A percentile compares a stretch with the other conserved stretches of the same genome.
phyloP scores from a whole-genome alignment of 768 basidiomycete species.

The Leccinum barrowsii region DNA sequence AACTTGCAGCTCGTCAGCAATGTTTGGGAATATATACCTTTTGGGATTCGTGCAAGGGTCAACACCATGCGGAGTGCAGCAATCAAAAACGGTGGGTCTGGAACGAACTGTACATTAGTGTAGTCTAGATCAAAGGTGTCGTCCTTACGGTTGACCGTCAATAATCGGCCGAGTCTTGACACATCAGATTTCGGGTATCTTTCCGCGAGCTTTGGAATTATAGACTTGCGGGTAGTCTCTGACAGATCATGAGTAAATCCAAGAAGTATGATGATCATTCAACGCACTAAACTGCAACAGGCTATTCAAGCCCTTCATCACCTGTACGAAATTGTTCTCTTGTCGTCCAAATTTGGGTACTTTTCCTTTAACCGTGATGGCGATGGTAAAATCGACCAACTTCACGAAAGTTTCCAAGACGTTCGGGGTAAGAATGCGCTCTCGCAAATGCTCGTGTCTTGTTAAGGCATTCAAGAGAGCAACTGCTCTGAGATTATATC shows the following conservation, averaged over 20 bases:
- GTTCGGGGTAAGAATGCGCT: slow-evolving; percentile 13
- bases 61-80: slow-evolving; percentile 19
- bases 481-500: slow-evolving; percentile 17
- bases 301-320: slow-evolving; percentile 20
- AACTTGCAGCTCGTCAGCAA: neutral
- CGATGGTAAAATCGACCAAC: slow-evolving; percentile 13
- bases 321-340: slow-evolving; percentile 12
- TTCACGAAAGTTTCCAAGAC: slow-evolving; percentile 13
- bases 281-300: slow-evolving; percentile 17
- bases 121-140: neutral
- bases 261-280: neutral
- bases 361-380: neutral
- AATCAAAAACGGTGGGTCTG: slow-evolving; percentile 10
- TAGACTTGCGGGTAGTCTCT: slow-evolving; percentile 7
- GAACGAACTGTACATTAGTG: neutral
- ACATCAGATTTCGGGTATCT: neutral
- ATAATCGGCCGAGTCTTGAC: slow-evolving; percentile 13
- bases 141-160: slow-evolving; percentile 13
- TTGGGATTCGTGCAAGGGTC: slow-evolving; percentile 14
- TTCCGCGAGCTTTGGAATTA: neutral
- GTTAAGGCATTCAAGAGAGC: slow-evolving; percentile 22
- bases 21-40: slow-evolving; percentile 8
- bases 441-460: slow-evolving; percentile 11
- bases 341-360: neutral
- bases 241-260: neutral